Conservation (phyloP, 257 asterid genomes). For the Primulina eburnea region DNA sequence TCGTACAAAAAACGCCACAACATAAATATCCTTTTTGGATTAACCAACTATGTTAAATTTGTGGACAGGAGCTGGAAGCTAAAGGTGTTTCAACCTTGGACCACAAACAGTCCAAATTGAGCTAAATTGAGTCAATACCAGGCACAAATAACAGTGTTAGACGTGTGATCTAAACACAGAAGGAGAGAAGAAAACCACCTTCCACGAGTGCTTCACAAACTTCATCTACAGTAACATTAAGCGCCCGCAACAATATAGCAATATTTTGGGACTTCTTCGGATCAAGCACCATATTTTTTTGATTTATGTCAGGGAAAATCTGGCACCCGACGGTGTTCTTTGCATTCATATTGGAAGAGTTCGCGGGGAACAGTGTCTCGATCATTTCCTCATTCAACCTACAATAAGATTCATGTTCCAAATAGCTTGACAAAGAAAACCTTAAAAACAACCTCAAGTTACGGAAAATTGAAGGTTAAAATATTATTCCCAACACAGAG, state of each 20-base stretch:
- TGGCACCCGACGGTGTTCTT: conserved; percentile 41
- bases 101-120: background rate
- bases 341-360: conserved; percentile 36
- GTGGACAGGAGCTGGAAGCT: conserved; percentile 1
- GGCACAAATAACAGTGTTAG: background rate
- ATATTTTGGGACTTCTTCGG: conserved; percentile 80
- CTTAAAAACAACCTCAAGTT: no score
- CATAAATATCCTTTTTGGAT: background rate
- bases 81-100: background rate
- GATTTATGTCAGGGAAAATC: conserved; percentile 26
- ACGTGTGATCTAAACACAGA: background rate
- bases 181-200: conserved; percentile 38
- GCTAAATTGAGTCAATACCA: background rate
- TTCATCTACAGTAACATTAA: conserved; percentile 64
- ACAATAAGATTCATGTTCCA: conserved; percentile 21
- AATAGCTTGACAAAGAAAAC: background rate
- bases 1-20: background rate
- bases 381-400: conserved; percentile 90
- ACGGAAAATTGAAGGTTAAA: no score
- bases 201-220: conserved; percentile 79
- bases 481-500: no score
- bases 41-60: background rate
- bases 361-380: conserved; percentile 57
- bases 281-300: conserved; percentile 62
- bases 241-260: conserved; percentile 67